Percentiles rank a stretch among this genome's conserved stretches.
Conservation (phyloP, 441 rosid genomes). For the Iberis amara region DNA sequence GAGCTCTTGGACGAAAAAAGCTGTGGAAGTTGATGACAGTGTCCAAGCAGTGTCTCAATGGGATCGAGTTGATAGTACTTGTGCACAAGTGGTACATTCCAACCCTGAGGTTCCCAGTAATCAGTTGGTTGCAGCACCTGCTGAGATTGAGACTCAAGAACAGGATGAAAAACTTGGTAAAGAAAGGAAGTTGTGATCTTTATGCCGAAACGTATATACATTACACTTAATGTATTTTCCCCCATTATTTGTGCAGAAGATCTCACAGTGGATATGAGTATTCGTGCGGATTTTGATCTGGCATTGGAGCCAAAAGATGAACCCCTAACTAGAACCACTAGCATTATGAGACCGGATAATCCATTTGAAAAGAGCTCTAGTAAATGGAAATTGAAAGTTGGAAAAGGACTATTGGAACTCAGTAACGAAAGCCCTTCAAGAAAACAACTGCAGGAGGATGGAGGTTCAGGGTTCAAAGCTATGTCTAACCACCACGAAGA, state of each 20-base stretch:
- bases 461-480: constrained; percentile 21
- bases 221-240: constrained; percentile 5
- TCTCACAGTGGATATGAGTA: constrained; percentile 35
- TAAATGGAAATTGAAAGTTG: constrained; percentile 29
- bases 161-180: constrained; percentile 43
- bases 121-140: constrained; percentile 29
- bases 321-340: constrained; percentile 20
- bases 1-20: constrained; percentile 72
- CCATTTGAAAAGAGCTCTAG: constrained; percentile 29
- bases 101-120: constrained; percentile 42
- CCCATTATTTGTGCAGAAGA: constrained; percentile 32
- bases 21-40: constrained; percentile 50
- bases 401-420: constrained; percentile 27
- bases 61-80: constrained; percentile 60
- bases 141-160: constrained; percentile 33
- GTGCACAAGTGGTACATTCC: constrained; percentile 54
- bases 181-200: constrained; percentile 11
- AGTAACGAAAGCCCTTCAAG: constrained; percentile 31
- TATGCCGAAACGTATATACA: constrained; percentile 2
- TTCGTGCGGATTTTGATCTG: constrained; percentile 32
- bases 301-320: constrained; percentile 30
- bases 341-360: constrained; percentile 24
- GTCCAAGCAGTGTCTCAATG: constrained; percentile 40
- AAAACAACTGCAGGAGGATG: constrained; percentile 30
- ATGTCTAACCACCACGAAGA: constrained; percentile 24